Conservation (phyloP, 192 early-diverging fungal species). For the Coemansia reversa region DNA sequence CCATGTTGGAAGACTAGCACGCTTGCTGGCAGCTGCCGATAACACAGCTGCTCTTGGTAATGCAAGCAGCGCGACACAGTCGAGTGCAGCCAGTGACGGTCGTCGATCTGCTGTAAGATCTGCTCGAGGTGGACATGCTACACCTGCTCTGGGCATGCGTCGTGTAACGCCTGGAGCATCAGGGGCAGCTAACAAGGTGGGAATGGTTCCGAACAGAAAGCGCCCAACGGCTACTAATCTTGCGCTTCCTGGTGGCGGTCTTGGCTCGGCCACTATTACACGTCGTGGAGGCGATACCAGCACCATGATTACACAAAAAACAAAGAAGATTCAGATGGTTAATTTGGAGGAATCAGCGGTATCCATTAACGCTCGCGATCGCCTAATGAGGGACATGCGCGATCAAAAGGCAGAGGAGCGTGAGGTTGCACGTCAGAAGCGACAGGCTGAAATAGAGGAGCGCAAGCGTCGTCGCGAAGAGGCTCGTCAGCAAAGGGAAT, state of each 20-base stretch:
- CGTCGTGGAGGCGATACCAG: slow-evolving; percentile 1
- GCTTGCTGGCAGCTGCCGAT: slow-evolving; percentile 24
- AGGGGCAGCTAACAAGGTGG: slow-evolving; percentile 14
- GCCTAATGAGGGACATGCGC: slow-evolving; percentile 13
- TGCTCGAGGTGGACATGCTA: slow-evolving; percentile 6
- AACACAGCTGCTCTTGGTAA: neutral
- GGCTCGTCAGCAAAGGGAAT: slow-evolving; percentile 16
- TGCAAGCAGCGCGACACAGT: neutral
- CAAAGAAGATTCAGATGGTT: slow-evolving; percentile 30
- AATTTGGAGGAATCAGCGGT: slow-evolving; percentile 18
- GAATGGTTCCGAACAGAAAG: slow-evolving; percentile 21
- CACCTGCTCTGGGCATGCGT: slow-evolving; percentile 18
- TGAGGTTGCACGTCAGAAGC: slow-evolving; percentile 29
- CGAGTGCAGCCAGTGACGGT: neutral
- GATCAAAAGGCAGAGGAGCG: slow-evolving; percentile 26
- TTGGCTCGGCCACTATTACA: neutral
- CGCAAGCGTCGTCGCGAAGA: slow-evolving; percentile 35
- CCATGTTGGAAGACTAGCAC: slow-evolving; percentile 34
- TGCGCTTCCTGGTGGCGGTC: slow-evolving; percentile 21
- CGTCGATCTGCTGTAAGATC: slow-evolving; percentile 2
- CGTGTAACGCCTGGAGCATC: slow-evolving; percentile 5
- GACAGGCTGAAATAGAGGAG: slow-evolving; percentile 25
- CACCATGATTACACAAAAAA: slow-evolving; percentile 5
- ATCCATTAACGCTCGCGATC: slow-evolving; percentile 31
- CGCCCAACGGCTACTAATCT: slow-evolving; percentile 17